Conservation (phyloP, 148 eudicot genomes). For the Polygonum aviculare region DNA sequence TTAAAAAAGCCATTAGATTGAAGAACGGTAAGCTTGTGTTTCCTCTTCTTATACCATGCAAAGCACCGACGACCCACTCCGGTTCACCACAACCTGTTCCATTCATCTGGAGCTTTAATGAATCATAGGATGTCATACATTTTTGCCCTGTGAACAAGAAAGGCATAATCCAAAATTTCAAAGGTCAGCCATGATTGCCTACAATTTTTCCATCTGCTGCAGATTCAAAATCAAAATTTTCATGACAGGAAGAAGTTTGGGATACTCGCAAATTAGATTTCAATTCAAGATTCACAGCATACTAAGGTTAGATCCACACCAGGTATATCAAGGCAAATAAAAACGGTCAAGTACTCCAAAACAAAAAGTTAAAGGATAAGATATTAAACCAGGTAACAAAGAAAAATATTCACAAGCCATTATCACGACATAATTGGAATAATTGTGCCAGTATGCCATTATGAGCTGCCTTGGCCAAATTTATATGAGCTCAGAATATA, state of each 20-base stretch:
- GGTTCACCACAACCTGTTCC: not conserved
- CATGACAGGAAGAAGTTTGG: not conserved
- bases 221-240: not conserved
- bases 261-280: not conserved
- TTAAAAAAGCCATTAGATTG: not conserved
- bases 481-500: not conserved
- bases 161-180: not conserved
- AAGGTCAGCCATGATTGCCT: not conserved
- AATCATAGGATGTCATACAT: constrained; percentile 1
- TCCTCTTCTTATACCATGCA: not conserved
- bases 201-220: not conserved
- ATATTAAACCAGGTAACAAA: no score
- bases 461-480: not conserved
- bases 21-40: not conserved
- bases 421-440: no score
- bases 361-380: no score
- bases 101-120: not conserved
- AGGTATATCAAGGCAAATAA: not conserved
- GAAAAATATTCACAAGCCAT: no score
- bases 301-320: not conserved
- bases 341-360: not conserved
- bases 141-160: not conserved
- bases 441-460: not conserved
- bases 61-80: not conserved
- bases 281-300: not conserved